Evolutionary conservation across 495 filamentous ascomycete species (phyloP).

Genomic region (Xylaria telfairii): DNA sequence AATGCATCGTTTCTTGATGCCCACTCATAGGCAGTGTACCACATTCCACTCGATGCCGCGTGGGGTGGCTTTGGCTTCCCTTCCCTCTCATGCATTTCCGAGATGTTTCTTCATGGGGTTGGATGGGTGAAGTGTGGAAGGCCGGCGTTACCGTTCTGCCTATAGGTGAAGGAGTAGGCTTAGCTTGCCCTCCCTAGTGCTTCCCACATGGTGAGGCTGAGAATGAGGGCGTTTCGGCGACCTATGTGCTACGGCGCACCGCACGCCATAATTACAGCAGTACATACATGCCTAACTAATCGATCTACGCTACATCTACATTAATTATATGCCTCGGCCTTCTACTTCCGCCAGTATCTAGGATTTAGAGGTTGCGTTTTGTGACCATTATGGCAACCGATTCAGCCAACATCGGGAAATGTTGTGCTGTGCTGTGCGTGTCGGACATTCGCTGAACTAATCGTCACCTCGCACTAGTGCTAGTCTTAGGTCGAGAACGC

Average conservation of each 20-base stretch:
- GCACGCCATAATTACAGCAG: no score
- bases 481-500: not conserved
- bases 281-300: slow-evolving; percentile 1
- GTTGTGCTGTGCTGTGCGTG: not conserved
- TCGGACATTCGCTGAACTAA: not conserved
- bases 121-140: not conserved
- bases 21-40: not conserved
- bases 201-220: slow-evolving; percentile 43
- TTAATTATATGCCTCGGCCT: not conserved
- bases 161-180: slow-evolving; percentile 9
- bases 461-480: not conserved
- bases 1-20: slow-evolving; percentile 4
- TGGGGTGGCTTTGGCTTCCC: slow-evolving; percentile 22
- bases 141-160: not conserved
- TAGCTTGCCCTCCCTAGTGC: slow-evolving; percentile 13
- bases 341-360: not conserved
- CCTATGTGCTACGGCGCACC: slow-evolving; percentile 16
- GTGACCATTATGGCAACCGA: not conserved
- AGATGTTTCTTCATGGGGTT: not conserved
- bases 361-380: not conserved
- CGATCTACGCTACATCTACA: not conserved
- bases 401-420: not conserved
- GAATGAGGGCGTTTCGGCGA: slow-evolving; percentile 28
- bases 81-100: slow-evolving; percentile 11
- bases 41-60: slow-evolving; percentile 9